These are phyloP conservation scores for Stenogyne calaminthoides DNA, from an alignment of 305 asterid genomes.

Conservation along the genomic window DNA sequence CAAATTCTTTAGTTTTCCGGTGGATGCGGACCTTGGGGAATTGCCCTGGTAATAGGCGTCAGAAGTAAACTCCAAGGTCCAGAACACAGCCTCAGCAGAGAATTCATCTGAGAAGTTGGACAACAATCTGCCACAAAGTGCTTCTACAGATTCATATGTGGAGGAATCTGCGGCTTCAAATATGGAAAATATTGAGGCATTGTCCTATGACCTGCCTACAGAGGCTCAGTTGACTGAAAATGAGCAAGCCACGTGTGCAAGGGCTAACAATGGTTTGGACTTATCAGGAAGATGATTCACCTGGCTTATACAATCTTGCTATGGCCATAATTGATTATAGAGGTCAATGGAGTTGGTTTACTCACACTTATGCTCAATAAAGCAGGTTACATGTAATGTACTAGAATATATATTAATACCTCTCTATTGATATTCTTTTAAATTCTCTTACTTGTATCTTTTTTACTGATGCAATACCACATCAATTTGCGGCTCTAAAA, in stretches of 20 bases:
- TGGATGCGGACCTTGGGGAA: constrained; percentile 82
- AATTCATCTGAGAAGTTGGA: constrained; percentile 43
- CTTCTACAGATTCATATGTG: constrained; percentile 34
- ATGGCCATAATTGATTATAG: constrained; percentile 96
- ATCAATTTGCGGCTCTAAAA: constrained; percentile 13
- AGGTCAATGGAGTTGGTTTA: constrained; percentile 80
- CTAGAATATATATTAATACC: background rate
- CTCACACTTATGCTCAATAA: constrained; percentile 1
- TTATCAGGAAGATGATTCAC: constrained; percentile 90
- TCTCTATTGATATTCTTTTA: background rate
- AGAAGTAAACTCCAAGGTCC: constrained; percentile 42
- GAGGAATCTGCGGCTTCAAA: constrained; percentile 39
- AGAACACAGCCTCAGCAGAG: constrained; percentile 36
- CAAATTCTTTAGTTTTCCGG: constrained; percentile 92
- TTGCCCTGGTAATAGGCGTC: constrained; percentile 41
- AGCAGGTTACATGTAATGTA: constrained; percentile 5
- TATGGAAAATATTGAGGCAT: constrained; percentile 40
- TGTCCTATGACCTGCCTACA: constrained; percentile 47
- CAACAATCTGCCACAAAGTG: constrained; percentile 40
- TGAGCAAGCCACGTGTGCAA: constrained; percentile 97
- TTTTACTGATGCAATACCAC: background rate
- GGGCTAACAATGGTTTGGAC: constrained; percentile 96
- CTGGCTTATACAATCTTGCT: constrained; percentile 93
- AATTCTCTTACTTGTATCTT: background rate
- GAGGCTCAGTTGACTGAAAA: constrained; percentile 86